These are phyloP conservation scores for Thermoascus crustaceus DNA, from an alignment of 2,329 filamentous ascomycete genomes.

Conservation along the genomic window DNA sequence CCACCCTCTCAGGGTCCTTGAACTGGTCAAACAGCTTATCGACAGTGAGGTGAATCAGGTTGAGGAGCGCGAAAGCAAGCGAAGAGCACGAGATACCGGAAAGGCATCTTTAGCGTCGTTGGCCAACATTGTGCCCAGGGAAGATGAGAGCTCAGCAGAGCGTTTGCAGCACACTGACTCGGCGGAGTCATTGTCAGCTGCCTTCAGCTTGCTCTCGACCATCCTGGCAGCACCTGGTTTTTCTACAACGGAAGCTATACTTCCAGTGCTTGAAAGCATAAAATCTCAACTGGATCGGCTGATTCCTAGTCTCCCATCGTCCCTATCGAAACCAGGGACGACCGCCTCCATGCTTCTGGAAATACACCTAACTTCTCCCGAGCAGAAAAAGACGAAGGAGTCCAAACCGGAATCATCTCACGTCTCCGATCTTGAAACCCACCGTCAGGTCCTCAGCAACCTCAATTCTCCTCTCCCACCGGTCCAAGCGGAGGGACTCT, in stretches of 20 bases:
- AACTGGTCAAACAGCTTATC: slow-evolving; percentile 35
- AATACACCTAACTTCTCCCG: slow-evolving; percentile 27
- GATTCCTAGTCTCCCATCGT: slow-evolving; percentile 23
- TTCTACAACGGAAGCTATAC: slow-evolving; percentile 20
- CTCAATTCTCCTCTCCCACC: slow-evolving; percentile 34
- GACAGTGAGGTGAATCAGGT: slow-evolving; percentile 25
- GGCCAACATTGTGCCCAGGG: slow-evolving; percentile 23
- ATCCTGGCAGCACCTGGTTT: slow-evolving; percentile 36
- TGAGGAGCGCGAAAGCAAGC: slow-evolving; percentile 5
- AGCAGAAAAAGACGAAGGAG: slow-evolving; percentile 12
- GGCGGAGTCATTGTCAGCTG: slow-evolving; percentile 30
- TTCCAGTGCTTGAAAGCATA: slow-evolving; percentile 22
- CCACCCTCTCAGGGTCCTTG: slow-evolving; percentile 31
- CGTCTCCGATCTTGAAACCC: slow-evolving; percentile 30
- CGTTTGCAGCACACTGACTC: slow-evolving; percentile 16
- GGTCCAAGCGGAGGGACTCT: slow-evolving; percentile 37
- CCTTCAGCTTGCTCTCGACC: slow-evolving; percentile 36
- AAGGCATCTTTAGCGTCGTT: slow-evolving; percentile 29
- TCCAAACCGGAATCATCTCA: slow-evolving; percentile 16
- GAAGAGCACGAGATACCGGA: slow-evolving; percentile 5
- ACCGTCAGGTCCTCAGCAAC: slow-evolving; percentile 34
- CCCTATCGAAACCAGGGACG: slow-evolving; percentile 29
- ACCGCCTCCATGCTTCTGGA: slow-evolving; percentile 37
- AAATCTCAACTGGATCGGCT: slow-evolving; percentile 31
- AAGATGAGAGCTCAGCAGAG: slow-evolving; percentile 8